These are phyloP conservation scores for Flaveria sonorensis DNA, from an alignment of 129 eudicot species.

Conservation along the genomic window DNA sequence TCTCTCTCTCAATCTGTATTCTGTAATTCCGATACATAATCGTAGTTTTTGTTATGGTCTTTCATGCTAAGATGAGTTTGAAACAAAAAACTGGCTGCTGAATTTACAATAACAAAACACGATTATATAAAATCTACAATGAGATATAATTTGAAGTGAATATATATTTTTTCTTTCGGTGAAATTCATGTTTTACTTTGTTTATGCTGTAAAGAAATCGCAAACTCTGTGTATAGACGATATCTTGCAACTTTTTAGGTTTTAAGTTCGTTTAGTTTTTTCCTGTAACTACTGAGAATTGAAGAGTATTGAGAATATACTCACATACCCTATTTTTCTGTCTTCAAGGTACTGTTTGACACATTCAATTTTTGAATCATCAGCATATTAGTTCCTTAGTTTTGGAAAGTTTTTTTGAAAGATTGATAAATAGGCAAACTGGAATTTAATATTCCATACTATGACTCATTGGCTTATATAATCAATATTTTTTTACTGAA, in stretches of 20 bases:
- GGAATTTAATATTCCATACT: too few species aligned
- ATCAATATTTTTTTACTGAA: too few species aligned
- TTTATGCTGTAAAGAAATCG: not conserved
- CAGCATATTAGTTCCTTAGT: not conserved
- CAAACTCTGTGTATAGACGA: not conserved
- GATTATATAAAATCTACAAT: slow-evolving; percentile 11
- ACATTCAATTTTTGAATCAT: not conserved
- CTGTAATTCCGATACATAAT: not conserved
- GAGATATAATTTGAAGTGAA: not conserved
- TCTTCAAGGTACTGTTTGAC: not conserved
- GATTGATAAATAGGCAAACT: not conserved
- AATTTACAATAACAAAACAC: not conserved
- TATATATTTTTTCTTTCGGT: not conserved
- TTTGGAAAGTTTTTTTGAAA: not conserved
- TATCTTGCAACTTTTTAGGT: not conserved
- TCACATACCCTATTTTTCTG: not conserved
- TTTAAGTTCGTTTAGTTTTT: not conserved
- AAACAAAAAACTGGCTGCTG: slow-evolving; percentile 16
- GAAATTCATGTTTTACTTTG: not conserved
- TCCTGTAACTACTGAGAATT: not conserved
- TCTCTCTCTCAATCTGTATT: not conserved
- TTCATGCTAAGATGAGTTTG: not conserved
- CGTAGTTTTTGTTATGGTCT: not conserved
- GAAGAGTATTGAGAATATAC: not conserved
- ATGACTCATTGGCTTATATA: too few species aligned